Evolutionary conservation across 2,329 filamentous ascomycete species (phyloP), one percentile per base, ranked within the genome.

Genomic region (Metarhizium humberi): DNA sequence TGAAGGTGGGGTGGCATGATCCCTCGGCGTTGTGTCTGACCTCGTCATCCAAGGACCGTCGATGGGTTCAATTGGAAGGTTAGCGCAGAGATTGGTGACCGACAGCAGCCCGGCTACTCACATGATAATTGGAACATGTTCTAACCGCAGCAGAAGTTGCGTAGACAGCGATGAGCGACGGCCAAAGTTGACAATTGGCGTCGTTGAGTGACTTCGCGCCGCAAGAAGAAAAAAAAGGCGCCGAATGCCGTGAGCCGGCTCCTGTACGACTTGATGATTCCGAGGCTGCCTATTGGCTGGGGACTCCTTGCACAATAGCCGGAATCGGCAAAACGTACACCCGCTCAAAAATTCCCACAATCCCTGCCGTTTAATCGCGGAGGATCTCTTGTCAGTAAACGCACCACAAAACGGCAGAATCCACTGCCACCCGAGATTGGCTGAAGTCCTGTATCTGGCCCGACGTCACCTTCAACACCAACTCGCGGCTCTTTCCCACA

Each of bases 1-100:
- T 99, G 94, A 46, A 99, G 85, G 73, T 92, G 87, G 58, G 90
- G 88, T 65, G 90, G 85, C 88, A 94, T 94, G 69, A 67, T 61
- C 53, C 57, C 53, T 52, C 50, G 55, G 32, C 51, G 53, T 34
- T 30, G 18, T 38, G 30, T 49, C 36, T 43, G 34, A 3, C 34
- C 18, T 25, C 53, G 47, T 53, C 53, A 54, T 52, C 51, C 32
- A 43, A 52, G 42, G 56, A 54, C 54, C 45, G 29, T 20, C 5
- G 42, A 16, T 18, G 51, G 6, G 50, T 52, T 56, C 52, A 36
- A n/a, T 52, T 47, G n/a, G 34, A 25, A 32, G n/a, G 54, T 58
- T 20, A 58, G 56, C 36, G 32, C 34, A 43, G 38, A 7, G 4
- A 48, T 14, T 46, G 36, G 48, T 18, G 18, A 14, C 14, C 13